Evolutionary conservation across 2,329 filamentous ascomycete genomes (phyloP), one percentile per base, ranked within the genome.

Genomic region (Domatiomyces catenatus): DNA sequence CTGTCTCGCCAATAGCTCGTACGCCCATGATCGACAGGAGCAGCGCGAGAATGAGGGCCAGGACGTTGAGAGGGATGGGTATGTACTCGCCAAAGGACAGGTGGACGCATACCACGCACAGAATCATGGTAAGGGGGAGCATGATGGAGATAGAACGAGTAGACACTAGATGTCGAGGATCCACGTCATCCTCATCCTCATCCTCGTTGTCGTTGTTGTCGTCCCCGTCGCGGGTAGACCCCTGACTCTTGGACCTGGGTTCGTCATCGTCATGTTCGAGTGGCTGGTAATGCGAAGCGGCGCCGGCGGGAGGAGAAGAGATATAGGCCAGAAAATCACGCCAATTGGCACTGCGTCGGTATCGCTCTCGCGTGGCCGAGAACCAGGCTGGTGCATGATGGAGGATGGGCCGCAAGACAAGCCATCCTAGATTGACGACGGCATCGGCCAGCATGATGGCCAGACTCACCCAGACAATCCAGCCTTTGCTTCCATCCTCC

Each of bases 361-460:
- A 60, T 43, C 54, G 52, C 8, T 54, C 46, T 17, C 47, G 45
- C 22, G 44, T 44, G 8, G 50, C 36, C 19, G 58, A 52, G 47
- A 64, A 60, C 53, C 67, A 63, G 19, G 54, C 56, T 2, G 70
- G 69, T 1, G 64, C 69, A 57, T 75, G 67, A 10, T 66, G 66
- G 18, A 83, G 64, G 0, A 83, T 55, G 0, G 86, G 83, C 2
- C 78, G 77, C 2, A 84, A 57, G 1, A 84, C 71, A 42, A 95
- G 75, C 72, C 89, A 88, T 1, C 84, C 80, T 8, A 98, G 76
- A 60, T 85, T 95, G 55, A 96, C 77, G 2, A 98, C 75, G 0
- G 90, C 87, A 66, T 98, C 92, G 19, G 86, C 86, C 22, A 98
- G 75, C 92, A 98, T 98, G 58, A 98, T 95, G 2, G 92, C 86